These are phyloP conservation scores for Zostera marina DNA, from an alignment of 116 monocot genomes.

Conservation along the genomic window DNA sequence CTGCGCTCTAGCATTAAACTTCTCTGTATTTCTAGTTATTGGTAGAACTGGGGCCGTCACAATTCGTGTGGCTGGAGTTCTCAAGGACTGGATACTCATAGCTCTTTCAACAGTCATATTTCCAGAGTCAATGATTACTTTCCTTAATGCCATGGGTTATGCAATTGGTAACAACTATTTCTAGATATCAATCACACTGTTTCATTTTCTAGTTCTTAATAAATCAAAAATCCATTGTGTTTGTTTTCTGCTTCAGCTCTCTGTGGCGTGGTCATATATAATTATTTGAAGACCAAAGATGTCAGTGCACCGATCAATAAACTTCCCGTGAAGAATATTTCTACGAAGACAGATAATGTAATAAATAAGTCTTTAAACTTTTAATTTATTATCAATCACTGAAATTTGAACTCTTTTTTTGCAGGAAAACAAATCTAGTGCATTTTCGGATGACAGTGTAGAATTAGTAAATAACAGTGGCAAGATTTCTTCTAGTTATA, in stretches of 20 bases:
- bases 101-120: conserved; percentile 90
- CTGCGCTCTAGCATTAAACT: conserved; percentile 3
- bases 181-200: neutral
- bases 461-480: neutral
- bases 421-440: too few species aligned
- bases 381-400: too few species aligned
- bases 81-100: conserved; percentile 95
- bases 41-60: conserved; percentile 97
- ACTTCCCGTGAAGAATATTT: too few species aligned
- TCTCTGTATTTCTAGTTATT: conserved; percentile 29
- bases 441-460: neutral
- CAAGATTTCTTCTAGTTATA: conserved; percentile 1
- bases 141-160: conserved; percentile 17
- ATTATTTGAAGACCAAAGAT: too few species aligned
- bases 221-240: too few species aligned
- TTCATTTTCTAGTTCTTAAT: too few species aligned
- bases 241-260: too few species aligned
- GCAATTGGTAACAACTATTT: neutral
- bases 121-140: conserved; percentile 87
- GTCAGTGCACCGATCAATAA: too few species aligned
- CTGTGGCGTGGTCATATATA: too few species aligned
- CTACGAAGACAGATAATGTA: too few species aligned
- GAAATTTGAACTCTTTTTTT: too few species aligned
- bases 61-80: conserved; percentile 79
- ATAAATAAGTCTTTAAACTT: too few species aligned